Conservation (phyloP, 768 basidiomycete genomes). For the Lentinus tigrinus region DNA sequence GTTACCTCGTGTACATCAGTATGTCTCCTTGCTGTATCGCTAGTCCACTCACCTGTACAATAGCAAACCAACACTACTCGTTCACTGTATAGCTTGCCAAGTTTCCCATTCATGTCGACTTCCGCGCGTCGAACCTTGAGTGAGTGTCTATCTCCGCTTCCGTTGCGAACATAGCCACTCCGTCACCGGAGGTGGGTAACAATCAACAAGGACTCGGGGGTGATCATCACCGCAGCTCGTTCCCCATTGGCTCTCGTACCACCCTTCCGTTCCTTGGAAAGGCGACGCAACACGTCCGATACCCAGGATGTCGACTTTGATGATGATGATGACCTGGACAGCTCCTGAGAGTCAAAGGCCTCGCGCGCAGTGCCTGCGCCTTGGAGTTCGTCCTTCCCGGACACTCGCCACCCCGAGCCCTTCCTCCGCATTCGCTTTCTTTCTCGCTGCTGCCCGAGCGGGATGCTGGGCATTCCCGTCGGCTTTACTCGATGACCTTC, state of each 20-base stretch:
- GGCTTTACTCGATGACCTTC: slow-evolving; percentile 6
- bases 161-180: not conserved
- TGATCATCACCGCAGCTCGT: not conserved
- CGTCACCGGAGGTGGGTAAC: not conserved
- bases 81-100: not conserved
- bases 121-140: not conserved
- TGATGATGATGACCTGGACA: slow-evolving; percentile 3
- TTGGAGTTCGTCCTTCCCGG: not conserved
- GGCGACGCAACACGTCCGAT: too few relatives aligned
- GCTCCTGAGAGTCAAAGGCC: not conserved
- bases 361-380: not conserved
- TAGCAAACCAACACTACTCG: too few relatives aligned
- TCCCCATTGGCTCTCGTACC: not conserved
- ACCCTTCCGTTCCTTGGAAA: too few relatives aligned
- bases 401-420: not conserved
- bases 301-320: slow-evolving; percentile 2
- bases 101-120: not conserved
- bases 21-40: not conserved
- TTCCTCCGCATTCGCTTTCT: not conserved
- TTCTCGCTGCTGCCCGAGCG: slow-evolving; percentile 1
- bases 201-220: not conserved
- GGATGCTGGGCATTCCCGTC: slow-evolving; percentile 22
- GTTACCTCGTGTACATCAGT: not conserved
- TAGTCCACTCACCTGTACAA: not conserved
- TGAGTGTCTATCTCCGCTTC: not conserved